Evolutionary conservation across 2,329 filamentous ascomycete genomes (phyloP), one percentile per base, ranked within the genome.

Genomic region (Corniculantispora saksenae): DNA sequence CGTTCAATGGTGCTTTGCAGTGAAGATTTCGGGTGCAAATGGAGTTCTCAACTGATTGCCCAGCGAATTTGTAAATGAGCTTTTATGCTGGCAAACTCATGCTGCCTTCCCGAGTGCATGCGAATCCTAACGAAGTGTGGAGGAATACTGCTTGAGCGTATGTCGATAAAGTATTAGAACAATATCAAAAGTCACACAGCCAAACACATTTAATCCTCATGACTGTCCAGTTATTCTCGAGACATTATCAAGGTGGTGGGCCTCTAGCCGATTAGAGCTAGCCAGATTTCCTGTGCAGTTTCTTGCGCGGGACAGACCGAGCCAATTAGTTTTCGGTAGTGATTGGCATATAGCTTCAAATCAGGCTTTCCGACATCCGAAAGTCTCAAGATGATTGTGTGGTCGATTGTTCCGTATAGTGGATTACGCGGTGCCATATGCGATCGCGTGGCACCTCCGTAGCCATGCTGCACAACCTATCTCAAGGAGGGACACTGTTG

Each of bases 301-400:
- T 43, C 38, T 19, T 13, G 12, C 25, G 10, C 8, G 43, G 32
- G 8, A 8, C 29, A 27, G 21, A 60, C 47, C 17, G 38, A 43
- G 38, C 38, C 47, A 53, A 47, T 29, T 53, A 21, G 58, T 43
- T 61, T 61, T 29, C 5, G 58, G 58, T 23, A 29, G 58, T 61
- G 58, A 61, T 61, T 61, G 47, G 58, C 47, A 51, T 25, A 35
- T 25, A 21, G 13, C 35, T 53, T 43, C 23, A 32, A 40, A 23
- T 17, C 2, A 9, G 32, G 32, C 47, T 32, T 17, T 61, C 58
- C 58, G 58, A 51, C 40, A 43, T 51, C 58, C 58, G 58, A 60
- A 43, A 23, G 23, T 2, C 13, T 43, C 25, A 19, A 29, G 23
- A 32, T 61, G 29, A 21, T 27, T 3, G 15, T 21, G 27, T 48